Evolutionary conservation across 108 stramenopile genomes (phyloP).

Genomic region (Thalassiosira profunda): DNA sequence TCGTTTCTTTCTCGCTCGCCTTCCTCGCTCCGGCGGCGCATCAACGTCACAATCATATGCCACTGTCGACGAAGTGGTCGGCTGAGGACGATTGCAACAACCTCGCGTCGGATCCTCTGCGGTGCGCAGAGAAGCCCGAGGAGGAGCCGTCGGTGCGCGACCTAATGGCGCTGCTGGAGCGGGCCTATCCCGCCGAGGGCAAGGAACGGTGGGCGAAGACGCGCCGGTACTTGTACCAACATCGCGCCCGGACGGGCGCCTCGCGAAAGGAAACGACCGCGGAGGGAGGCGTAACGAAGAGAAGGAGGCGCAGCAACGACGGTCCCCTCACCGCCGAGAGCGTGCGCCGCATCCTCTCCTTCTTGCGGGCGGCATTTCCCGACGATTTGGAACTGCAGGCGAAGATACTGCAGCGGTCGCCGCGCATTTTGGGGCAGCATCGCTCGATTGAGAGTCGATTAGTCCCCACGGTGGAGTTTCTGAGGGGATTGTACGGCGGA

Average conservation of each 20-base stretch:
- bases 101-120: too few relatives aligned
- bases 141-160: constrained; percentile 17
- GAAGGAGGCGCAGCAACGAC: constrained; percentile 9
- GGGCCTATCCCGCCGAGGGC: constrained; percentile 21
- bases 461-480: constrained; percentile 74
- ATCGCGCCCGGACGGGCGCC: constrained; percentile 23
- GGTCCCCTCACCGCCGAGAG: constrained; percentile 38
- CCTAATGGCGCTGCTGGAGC: constrained; percentile 38
- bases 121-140: neutral
- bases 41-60: too few relatives aligned
- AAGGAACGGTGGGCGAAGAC: constrained; percentile 56
- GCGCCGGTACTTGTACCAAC: constrained; percentile 65
- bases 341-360: constrained; percentile 59
- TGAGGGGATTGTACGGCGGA: constrained; percentile 63
- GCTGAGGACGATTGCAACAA: too few relatives aligned
- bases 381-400: constrained; percentile 32
- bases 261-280: neutral
- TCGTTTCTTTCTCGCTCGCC: too few relatives aligned
- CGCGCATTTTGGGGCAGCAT: constrained; percentile 73
- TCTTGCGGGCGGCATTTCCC: constrained; percentile 52
- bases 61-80: too few relatives aligned
- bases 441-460: constrained; percentile 53
- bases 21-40: too few relatives aligned
- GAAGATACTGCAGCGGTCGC: constrained; percentile 57
- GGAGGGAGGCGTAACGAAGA: neutral